These are phyloP conservation scores for Aureobasidium sp. DNA, from an alignment of 2,329 filamentous ascomycete genomes.

Conservation along the genomic window DNA sequence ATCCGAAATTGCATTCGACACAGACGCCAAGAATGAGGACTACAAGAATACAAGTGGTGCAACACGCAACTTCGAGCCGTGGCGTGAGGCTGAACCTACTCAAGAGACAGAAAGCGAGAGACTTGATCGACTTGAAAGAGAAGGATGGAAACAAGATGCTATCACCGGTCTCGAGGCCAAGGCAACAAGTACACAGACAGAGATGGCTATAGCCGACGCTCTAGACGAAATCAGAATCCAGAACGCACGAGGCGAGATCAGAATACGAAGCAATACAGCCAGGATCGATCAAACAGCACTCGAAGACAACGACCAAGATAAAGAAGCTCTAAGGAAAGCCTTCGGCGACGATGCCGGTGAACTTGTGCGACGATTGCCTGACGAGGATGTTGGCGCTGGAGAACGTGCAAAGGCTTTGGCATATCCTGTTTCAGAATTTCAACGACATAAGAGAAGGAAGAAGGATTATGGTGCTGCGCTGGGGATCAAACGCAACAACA, in stretches of 20 bases:
- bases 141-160: not conserved
- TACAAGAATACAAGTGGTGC: not conserved
- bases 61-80: not conserved
- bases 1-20: not conserved
- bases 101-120: not conserved
- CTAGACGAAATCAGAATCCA: constrained; percentile 87
- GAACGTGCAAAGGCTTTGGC: not conserved
- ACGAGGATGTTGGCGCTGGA: not conserved
- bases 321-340: not conserved
- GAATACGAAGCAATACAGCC: constrained; percentile 34
- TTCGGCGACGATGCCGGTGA: not conserved
- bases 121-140: not conserved
- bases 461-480: not conserved
- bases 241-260: constrained; percentile 71
- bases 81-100: not conserved
- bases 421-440: not conserved
- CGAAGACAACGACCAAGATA: not conserved
- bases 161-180: not conserved
- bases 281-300: not conserved
- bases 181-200: constrained; percentile 81
- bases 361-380: not conserved
- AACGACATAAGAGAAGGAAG: not conserved
- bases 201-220: constrained; percentile 95
- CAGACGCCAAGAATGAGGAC: not conserved
- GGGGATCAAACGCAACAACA: not conserved